Conservation (phyloP, 495 filamentous ascomycete genomes). For the Xylona heveae region DNA sequence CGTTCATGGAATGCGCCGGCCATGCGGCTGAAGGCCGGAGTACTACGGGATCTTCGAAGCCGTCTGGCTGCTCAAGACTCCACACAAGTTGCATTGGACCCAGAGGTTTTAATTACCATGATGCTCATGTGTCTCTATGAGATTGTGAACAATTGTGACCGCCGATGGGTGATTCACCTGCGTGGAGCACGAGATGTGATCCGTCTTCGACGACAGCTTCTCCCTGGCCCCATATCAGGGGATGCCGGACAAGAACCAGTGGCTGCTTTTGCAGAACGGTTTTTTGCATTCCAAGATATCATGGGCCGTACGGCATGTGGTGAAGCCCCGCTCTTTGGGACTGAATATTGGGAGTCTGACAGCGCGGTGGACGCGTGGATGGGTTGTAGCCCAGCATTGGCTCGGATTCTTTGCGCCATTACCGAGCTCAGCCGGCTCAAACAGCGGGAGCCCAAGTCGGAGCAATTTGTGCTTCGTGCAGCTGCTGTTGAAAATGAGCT, state of each 20-base stretch:
- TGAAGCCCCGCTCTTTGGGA: slow-evolving; percentile 19
- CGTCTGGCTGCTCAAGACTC: slow-evolving; percentile 13
- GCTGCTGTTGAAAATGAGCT: slow-evolving; percentile 14
- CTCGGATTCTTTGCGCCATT: slow-evolving; percentile 18
- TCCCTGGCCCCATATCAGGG: slow-evolving; percentile 1
- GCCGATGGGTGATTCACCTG: slow-evolving; percentile 22
- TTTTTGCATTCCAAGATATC: slow-evolving; percentile 27
- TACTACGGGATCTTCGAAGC: slow-evolving; percentile 18
- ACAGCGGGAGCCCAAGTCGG: too few relatives aligned
- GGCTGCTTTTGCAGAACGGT: slow-evolving; percentile 20
- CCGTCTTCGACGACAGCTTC: slow-evolving; percentile 15
- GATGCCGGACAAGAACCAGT: slow-evolving; percentile 10
- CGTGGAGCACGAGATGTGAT: slow-evolving; percentile 24
- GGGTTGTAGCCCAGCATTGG: slow-evolving; percentile 23
- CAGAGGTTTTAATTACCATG: slow-evolving; percentile 22
- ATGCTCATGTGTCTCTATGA: slow-evolving; percentile 26
- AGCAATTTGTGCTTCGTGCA: slow-evolving; percentile 13
- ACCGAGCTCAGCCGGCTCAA: slow-evolving; percentile 21
- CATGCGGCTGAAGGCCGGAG: too few relatives aligned
- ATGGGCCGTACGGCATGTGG: slow-evolving; percentile 26
- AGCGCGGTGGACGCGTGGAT: slow-evolving; percentile 22
- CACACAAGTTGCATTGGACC: slow-evolving; percentile 12
- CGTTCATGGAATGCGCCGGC: too few relatives aligned
- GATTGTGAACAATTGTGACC: slow-evolving; percentile 23
- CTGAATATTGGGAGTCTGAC: slow-evolving; percentile 22